Evolutionary conservation across 441 rosid genomes (phyloP).

Genomic region (Syzygium syzygioides): DNA sequence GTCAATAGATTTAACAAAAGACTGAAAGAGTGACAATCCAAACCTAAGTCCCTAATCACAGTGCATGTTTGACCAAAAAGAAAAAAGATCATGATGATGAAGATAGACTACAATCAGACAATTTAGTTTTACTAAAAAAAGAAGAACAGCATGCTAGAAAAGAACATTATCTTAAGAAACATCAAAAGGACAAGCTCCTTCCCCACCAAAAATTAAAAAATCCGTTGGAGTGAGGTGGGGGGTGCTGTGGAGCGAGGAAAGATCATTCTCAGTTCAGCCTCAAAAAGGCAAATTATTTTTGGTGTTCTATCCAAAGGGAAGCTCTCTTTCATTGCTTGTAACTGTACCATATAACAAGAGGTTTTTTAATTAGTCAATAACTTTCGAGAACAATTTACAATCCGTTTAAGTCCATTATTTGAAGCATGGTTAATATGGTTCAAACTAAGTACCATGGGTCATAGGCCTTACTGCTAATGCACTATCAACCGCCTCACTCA

Average conservation of each 20-base stretch:
- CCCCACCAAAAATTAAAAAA: background rate
- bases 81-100: background rate
- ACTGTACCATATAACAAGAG: background rate
- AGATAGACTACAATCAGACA: background rate
- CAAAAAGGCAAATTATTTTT: background rate
- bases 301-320: background rate
- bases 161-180: background rate
- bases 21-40: conserved; percentile 5
- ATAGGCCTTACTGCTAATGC: background rate
- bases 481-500: background rate
- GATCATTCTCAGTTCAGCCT: background rate
- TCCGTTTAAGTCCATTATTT: background rate
- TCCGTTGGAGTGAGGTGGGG: background rate
- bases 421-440: background rate
- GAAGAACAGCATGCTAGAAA: background rate
- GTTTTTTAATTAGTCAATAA: background rate
- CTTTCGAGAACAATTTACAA: background rate
- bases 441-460: background rate
- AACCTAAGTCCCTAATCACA: background rate
- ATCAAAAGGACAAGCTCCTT: background rate
- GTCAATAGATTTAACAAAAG: background rate
- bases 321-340: background rate
- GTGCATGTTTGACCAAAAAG: background rate
- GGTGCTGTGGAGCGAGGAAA: background rate
- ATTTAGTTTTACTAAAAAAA: background rate